These are phyloP conservation scores for Penicillium soppii DNA, from an alignment of 495 filamentous ascomycete species.

Conservation along the genomic window DNA sequence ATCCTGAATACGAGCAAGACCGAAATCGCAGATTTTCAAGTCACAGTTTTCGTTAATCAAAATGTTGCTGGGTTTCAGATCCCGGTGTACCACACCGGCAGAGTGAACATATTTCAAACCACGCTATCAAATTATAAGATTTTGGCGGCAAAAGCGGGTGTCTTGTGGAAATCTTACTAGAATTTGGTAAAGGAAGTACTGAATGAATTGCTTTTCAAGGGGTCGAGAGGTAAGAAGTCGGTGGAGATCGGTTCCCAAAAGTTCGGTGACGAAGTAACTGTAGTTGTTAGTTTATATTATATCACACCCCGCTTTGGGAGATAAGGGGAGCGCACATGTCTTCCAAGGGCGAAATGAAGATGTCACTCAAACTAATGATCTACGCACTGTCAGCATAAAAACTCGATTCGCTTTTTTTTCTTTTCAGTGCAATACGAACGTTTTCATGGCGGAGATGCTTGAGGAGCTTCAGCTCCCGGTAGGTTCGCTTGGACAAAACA, in stretches of 20 bases:
- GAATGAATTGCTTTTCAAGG: conserved; percentile 98
- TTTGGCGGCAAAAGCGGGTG: conserved; percentile 71
- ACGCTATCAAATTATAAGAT: conserved; percentile 74
- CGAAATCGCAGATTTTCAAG: conserved; percentile 98
- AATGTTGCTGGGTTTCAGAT: conserved; percentile 98
- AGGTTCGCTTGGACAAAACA: conserved; percentile 94
- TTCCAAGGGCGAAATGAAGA: conserved; percentile 98
- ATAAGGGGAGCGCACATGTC: conserved; percentile 73
- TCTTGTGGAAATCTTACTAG: conserved; percentile 54
- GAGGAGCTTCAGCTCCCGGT: conserved; percentile 93
- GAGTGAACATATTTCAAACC: conserved; percentile 99
- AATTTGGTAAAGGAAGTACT: conserved; percentile 99
- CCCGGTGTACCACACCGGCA: conserved; percentile 94
- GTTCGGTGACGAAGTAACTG: conserved; percentile 97
- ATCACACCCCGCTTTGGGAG: conserved; percentile 21
- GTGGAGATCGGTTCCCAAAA: conserved; percentile 95
- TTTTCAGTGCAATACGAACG: conserved; percentile 42
- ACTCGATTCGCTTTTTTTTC: background rate
- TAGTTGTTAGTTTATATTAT: conserved; percentile 19
- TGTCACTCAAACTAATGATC: conserved; percentile 98
- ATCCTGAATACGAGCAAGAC: conserved; percentile 94
- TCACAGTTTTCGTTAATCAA: conserved; percentile 99
- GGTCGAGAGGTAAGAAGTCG: conserved; percentile 92
- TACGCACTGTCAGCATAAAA: conserved; percentile 38
- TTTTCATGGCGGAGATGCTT: conserved; percentile 98